A percentile compares a stretch with the other conserved stretches of the same genome.
Conservation (phyloP, 2,329 filamentous ascomycete species). For the Apiospora marii region DNA sequence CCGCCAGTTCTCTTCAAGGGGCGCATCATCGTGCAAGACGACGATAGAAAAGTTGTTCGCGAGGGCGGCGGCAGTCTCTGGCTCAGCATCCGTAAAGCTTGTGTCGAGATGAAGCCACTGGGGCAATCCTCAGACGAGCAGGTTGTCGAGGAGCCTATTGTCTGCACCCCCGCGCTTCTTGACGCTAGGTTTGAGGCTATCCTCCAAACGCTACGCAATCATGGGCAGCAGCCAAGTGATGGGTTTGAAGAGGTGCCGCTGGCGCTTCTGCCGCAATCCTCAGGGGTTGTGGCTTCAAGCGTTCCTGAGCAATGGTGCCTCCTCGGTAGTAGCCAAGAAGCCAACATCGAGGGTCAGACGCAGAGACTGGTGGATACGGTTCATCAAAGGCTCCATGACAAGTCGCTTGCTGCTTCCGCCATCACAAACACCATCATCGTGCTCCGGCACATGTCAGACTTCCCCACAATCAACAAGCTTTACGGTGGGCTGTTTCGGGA, state of each 20-base stretch:
- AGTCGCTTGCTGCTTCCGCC: constrained; percentile 45
- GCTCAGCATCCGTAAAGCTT: constrained; percentile 68
- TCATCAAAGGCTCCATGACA: constrained; percentile 47
- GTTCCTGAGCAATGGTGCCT: constrained; percentile 49
- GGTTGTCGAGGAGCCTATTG: constrained; percentile 29
- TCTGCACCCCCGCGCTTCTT: constrained; percentile 70
- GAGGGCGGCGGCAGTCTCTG: constrained; percentile 83
- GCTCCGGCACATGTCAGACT: constrained; percentile 82
- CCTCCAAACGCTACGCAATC: constrained; percentile 43
- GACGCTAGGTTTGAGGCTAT: constrained; percentile 66
- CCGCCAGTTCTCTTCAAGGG: constrained; percentile 76
- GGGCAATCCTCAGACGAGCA: constrained; percentile 29
- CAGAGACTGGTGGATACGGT: constrained; percentile 56
- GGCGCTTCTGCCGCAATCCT: constrained; percentile 24
- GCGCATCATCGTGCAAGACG: constrained; percentile 68
- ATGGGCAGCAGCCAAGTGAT: neutral
- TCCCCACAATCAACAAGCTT: constrained; percentile 74
- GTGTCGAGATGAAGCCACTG: constrained; percentile 53
- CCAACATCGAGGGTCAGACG: constrained; percentile 55
- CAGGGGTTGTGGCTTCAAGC: constrained; percentile 25
- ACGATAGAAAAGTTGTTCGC: constrained; percentile 59
- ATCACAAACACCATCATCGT: constrained; percentile 71
- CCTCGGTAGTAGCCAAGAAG: constrained; percentile 36
- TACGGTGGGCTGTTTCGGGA: constrained; percentile 79
- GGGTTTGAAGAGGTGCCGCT: neutral